Base-by-base conservation (phyloP, 1,284 basidiomycete species). In the Trametes versicolor region DNA sequence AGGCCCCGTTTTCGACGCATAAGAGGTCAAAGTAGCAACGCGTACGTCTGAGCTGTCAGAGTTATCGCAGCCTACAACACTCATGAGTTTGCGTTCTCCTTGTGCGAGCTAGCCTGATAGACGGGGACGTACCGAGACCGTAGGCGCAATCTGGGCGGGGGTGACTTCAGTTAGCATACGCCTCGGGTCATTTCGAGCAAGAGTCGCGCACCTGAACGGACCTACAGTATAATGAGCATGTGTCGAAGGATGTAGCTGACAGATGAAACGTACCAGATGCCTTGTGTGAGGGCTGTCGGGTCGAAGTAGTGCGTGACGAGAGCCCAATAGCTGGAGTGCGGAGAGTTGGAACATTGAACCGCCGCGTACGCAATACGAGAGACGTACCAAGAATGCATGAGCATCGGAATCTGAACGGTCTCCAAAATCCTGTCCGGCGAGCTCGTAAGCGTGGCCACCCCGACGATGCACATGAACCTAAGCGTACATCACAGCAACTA, bases 1-100 rank as follows among this genome's bases (percentile, higher is more conserved):
- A 21, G 19, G 10, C 27, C 3, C 8, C 0, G 25, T 15, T 23
- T 23, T 27, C 19, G 12, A 29, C 39, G 39, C 39, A 41, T 5
- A 5, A n/a, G 43, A 4, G 45, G 7, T 19, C 29, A n/a, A 21
- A 15, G 25, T 10, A 25, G 27, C 29, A n/a, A 4, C 23, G 21
- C 62, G 32, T 48, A 63, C 62, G 51, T n/a, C 32, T 63, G 62
- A 15, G 62, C 57, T 2, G 45, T 32, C 34, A 63, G 29, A 21
- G 50, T 53, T 7, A 37, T 53, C 21, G 48, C 1, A 9, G 39
- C 49, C 62, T 63, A 23, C n/a, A 23, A 12, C 21, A 10, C 4
- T 43, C 19, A 21, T 52, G 29, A 52, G 32, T 8, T n/a, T 2
- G 13, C 47, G 1, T 25, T 21, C 25, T 32, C 19, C 23, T 4